Evolutionary conservation across 306 rosid species (phyloP).

Genomic region (Lablab purpureus): DNA sequence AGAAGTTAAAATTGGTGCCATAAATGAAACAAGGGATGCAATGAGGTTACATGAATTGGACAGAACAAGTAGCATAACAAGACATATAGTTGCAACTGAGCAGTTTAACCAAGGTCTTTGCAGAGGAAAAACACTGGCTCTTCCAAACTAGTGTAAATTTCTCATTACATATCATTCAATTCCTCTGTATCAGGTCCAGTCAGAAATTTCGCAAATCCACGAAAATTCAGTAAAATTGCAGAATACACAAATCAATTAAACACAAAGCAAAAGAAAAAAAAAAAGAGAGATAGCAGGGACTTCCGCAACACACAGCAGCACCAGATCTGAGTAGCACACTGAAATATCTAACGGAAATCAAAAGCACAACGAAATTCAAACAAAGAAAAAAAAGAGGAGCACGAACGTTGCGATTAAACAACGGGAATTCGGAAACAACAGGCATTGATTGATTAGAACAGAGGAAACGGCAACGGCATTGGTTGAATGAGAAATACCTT

Average conservation of each 20-base stretch:
- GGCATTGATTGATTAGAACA: conserved; percentile 7
- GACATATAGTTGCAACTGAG: background rate
- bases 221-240: conserved; percentile 15
- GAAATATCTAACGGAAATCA: conserved; percentile 11
- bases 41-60: conserved; percentile 27
- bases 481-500: conserved; percentile 35
- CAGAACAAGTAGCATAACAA: conserved; percentile 8
- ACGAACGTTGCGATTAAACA: conserved; percentile 26
- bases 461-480: conserved; percentile 35
- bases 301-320: conserved; percentile 21
- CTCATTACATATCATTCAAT: background rate
- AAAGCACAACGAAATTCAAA: conserved; percentile 27
- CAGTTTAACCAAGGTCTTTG: conserved; percentile 13
- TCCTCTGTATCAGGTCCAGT: background rate
- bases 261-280: background rate
- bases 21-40: conserved; percentile 28
- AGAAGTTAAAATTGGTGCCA: background rate
- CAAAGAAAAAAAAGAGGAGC: background rate
- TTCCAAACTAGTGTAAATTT: conserved; percentile 7
- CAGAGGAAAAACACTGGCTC: conserved; percentile 13
- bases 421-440: conserved; percentile 9
- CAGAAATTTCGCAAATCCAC: conserved; percentile 37
- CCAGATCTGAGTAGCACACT: conserved; percentile 53
- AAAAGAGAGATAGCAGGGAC: background rate
- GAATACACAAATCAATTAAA: conserved; percentile 27